phyloP scores from a whole-genome alignment of 2,329 filamentous ascomycete species.

The Hortaea werneckii region DNA sequence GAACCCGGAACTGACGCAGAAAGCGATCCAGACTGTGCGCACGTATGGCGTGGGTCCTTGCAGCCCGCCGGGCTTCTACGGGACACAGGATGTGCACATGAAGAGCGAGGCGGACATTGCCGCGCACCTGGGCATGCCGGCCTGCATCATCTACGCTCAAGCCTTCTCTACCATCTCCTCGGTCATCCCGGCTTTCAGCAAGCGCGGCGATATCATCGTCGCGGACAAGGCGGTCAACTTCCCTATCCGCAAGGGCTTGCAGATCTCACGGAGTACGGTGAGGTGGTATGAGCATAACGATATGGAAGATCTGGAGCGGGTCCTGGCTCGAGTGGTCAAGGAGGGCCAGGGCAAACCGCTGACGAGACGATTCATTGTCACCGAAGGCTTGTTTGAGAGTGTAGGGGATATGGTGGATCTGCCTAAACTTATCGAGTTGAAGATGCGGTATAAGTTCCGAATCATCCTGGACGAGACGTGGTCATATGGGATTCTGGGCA shows the following conservation, averaged over 20 bases:
- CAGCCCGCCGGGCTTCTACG: slow-evolving; percentile 94
- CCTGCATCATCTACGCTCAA: slow-evolving; percentile 91
- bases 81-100: slow-evolving; percentile 96
- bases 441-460: slow-evolving; percentile 94
- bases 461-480: slow-evolving; percentile 95
- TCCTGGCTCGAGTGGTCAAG: slow-evolving; percentile 74
- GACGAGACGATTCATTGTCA: slow-evolving; percentile 89
- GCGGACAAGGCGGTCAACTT: slow-evolving; percentile 90
- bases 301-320: slow-evolving; percentile 81
- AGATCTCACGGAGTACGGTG: slow-evolving; percentile 83
- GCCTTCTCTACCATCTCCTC: slow-evolving; percentile 94
- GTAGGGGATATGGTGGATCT: slow-evolving; percentile 76
- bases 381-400: slow-evolving; percentile 87
- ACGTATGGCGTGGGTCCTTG: slow-evolving; percentile 96
- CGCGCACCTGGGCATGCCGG: slow-evolving; percentile 73
- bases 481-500: slow-evolving; percentile 89
- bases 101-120: slow-evolving; percentile 93
- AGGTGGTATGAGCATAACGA: slow-evolving; percentile 94
- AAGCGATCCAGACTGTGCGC: slow-evolving; percentile 84
- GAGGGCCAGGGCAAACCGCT: slow-evolving; percentile 83
- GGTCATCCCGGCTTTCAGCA: slow-evolving; percentile 93
- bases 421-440: slow-evolving; percentile 83
- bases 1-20: slow-evolving; percentile 87
- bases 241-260: slow-evolving; percentile 84
- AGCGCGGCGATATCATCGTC: slow-evolving; percentile 93